Conservation (phyloP, 139 green algal species). For the Ettlia oleoabundans region DNA sequence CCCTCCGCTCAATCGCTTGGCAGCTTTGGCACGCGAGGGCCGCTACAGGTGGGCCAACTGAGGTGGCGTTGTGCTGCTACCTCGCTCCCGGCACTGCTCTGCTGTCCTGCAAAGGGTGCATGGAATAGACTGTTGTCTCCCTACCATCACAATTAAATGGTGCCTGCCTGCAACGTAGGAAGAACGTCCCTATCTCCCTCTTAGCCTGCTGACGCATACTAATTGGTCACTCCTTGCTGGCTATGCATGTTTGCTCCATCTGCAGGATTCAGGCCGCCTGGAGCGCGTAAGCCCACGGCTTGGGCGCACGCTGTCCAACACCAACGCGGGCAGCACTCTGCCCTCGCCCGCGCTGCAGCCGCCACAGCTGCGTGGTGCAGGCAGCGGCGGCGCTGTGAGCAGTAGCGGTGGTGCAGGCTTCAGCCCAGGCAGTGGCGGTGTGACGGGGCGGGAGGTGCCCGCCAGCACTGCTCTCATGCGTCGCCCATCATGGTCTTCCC, state of each 20-base stretch:
- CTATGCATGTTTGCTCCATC: too few relatives aligned
- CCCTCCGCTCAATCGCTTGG: constrained; percentile 65
- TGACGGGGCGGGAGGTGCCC: constrained; percentile 57
- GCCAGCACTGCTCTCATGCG: constrained; percentile 55
- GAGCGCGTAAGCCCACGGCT: constrained; percentile 9
- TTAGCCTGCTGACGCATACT: too few relatives aligned
- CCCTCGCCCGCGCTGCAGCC: not conserved
- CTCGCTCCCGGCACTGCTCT: too few relatives aligned
- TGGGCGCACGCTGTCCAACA: not conserved
- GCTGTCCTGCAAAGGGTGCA: too few relatives aligned
- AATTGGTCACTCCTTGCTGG: too few relatives aligned
- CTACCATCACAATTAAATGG: too few relatives aligned
- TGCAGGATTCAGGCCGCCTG: not conserved
- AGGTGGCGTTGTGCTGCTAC: too few relatives aligned
- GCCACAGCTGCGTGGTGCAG: not conserved
- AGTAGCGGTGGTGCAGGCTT: not conserved
- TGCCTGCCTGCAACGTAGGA: too few relatives aligned
- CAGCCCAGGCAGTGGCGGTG: constrained; percentile 33
- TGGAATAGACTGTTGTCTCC: too few relatives aligned
- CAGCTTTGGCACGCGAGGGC: constrained; percentile 7
- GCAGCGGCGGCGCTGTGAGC: not conserved
- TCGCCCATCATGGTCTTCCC: constrained; percentile 53
- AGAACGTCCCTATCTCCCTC: too few relatives aligned
- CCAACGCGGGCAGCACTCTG: not conserved
- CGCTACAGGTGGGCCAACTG: too few relatives aligned